Evolutionary conservation across 192 early-diverging fungal species (phyloP), one percentile per base, ranked within the genome.

Genomic region (Borealophlyctis nickersoniae): DNA sequence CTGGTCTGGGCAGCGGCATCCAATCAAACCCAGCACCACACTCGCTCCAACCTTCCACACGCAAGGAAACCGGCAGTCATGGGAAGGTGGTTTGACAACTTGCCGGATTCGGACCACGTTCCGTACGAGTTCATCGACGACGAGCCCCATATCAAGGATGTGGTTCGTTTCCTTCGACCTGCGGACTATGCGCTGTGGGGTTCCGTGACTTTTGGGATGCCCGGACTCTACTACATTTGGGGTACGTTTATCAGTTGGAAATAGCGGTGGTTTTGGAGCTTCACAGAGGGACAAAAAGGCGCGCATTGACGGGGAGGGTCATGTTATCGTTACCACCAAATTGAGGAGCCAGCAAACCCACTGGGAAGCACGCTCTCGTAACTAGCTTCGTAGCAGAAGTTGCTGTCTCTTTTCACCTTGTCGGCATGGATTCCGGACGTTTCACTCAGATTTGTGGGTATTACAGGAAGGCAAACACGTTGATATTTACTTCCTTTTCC

Each of bases 101-200:
- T 82, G 11, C 80, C 80, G 30, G 76, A 82, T 66, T 11, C 33
- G 28, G 67, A 77, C 53, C 79, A 81, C 39, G 66, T 69, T 29
- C 84, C 89, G 49, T 94, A 89, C 79, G 86, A 84, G 33, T 81
- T 92, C 69, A 91, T 98, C 67, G 92, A 89, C 74, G 87, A 84
- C 53, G 90, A 98, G 69, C 96, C 96, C 27, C 91, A 94, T 70
- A 89, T 98, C 72, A 79, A 69, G 66, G 86, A 92, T 52, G 91
- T 98, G 1, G 80, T 98, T 58, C 74, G 89, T 39, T 98, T 95
- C 83, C 90, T 98, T 71, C 86, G 96, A 52, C 66, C 84, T 34
- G 80, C 82, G 16, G 96, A 98, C 76, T 87, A 88, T 62, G 81
- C 71, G 36, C 65, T 82, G 45, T 80, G 82, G 74, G 87, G 76